These are phyloP conservation scores for Antitrichia curtipendula DNA, from an alignment of 225 moss, liverwort and hornwort species.

Conservation along the genomic window DNA sequence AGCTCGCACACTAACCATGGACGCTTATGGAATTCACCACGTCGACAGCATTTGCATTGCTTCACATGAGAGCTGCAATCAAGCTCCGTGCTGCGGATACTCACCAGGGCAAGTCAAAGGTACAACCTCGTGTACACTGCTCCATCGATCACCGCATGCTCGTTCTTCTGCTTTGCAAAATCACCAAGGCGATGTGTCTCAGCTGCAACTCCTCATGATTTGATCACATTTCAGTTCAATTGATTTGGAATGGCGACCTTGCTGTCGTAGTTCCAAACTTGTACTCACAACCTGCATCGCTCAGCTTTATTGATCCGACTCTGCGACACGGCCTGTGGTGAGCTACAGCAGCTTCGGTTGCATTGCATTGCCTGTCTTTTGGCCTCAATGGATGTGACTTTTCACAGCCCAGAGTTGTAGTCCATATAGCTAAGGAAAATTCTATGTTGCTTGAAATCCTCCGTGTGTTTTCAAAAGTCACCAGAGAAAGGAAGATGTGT, in stretches of 20 bases:
- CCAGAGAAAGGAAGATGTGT: background rate
- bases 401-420: background rate
- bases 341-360: background rate
- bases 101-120: background rate
- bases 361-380: background rate
- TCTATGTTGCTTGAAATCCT: background rate
- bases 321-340: background rate
- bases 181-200: background rate
- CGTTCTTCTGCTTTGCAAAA: background rate
- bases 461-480: background rate
- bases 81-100: background rate
- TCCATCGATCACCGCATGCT: background rate
- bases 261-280: background rate
- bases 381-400: conserved; percentile 17
- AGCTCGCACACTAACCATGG: background rate
- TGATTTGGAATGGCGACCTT: background rate
- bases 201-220: background rate
- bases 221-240: background rate
- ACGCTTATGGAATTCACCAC: background rate
- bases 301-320: background rate
- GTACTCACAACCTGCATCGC: background rate
- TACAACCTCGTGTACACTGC: background rate
- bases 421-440: background rate
- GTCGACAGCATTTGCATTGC: background rate
- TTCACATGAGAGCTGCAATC: background rate